Evolutionary conservation across 164 flowering plant species (phyloP), one percentile per base, ranked within the genome.

Genomic region (Nymphaea colorata): DNA sequence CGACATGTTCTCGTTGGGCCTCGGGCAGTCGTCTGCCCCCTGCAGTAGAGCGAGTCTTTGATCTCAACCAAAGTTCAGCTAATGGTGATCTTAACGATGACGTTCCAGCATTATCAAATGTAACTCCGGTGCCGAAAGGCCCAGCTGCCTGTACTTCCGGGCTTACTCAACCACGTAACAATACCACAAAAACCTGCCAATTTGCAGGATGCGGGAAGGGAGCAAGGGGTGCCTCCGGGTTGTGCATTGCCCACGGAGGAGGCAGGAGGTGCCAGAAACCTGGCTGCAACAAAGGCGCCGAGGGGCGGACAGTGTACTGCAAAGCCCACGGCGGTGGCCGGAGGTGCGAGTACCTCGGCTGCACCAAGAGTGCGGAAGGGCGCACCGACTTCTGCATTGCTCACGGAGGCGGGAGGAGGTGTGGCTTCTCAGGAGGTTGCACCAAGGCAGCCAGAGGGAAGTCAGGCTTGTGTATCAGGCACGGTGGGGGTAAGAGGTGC

Each of bases 401-500:
- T 18, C 98, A 93, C 78, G 98, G 98, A 45, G 98, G 98, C 68
- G 98, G 98, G 2, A 82, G 94, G 53, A 77, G 98, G 62, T 93
- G 98, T 82, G 81, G 85, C 57, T 51, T 51, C 57, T 70, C 82
- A 81, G 53, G 96, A 87, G 6, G 90, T 6, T 93, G 98, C 77
- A 74, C 77, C 64, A 78, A 90, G 44, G 97, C 97, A 68, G 97
- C 98, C 14, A 80, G 97, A 73, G 98, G 97, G 25, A 91, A 85
- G 65, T 89, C 98, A 11, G 96, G 96, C 43, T 62, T 91, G 67
- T 93, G 98, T 74, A 93, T 93, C 67, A 75, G 96, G 60, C 98
- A 93, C 73, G 98, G 98, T 68, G 98, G 98, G n/a, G 98, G 98
- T 59, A 93, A 91, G 83, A 81, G 98, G 77, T 93, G 98, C 79